Percentiles rank a stretch among this genome's conserved stretches.
Conservation (phyloP, 2,329 filamentous ascomycete genomes). For the Diaporthe sp. region DNA sequence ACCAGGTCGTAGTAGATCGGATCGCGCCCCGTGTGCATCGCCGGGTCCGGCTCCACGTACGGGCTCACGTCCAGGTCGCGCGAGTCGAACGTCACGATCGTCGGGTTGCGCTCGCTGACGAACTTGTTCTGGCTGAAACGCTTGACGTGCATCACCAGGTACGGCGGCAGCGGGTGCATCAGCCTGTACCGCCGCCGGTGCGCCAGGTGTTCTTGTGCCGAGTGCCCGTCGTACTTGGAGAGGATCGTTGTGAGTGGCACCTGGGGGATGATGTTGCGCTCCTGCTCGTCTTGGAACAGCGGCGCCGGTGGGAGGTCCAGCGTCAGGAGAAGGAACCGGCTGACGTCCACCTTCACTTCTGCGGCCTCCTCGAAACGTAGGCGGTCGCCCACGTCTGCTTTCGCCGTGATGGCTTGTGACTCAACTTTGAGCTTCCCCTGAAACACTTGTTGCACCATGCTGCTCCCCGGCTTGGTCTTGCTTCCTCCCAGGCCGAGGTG, state of each 20-base stretch:
- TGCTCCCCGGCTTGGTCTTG: constrained; percentile 86
- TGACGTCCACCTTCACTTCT: constrained; percentile 81
- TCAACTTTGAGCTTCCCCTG: constrained; percentile 94
- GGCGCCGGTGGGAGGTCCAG: constrained; percentile 93
- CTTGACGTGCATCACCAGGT: constrained; percentile 94
- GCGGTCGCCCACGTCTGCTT: constrained; percentile 88
- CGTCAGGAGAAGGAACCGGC: constrained; percentile 91
- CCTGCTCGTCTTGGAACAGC: constrained; percentile 94
- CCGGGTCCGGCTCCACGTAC: constrained; percentile 90
- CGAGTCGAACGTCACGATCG: constrained; percentile 96
- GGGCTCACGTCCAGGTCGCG: constrained; percentile 86
- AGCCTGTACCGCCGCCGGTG: constrained; percentile 91
- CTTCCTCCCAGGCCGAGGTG: constrained; percentile 92
- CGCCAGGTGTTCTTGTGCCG: constrained; percentile 88
- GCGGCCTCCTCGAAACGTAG: constrained; percentile 94
- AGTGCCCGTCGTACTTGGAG: constrained; percentile 91
- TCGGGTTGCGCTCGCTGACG: constrained; percentile 94
- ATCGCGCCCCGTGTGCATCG: constrained; percentile 78
- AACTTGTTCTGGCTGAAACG: constrained; percentile 98
- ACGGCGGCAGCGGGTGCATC: constrained; percentile 91
- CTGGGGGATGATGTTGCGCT: constrained; percentile 96
- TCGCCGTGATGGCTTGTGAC: constrained; percentile 92
- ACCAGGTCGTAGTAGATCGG: constrained; percentile 96
- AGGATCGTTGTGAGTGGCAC: constrained; percentile 87
- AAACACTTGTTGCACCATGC: constrained; percentile 92